These are phyloP conservation scores for Gracilaria gracilis DNA, from an alignment of 23 red algal genomes.

Conservation along the genomic window DNA sequence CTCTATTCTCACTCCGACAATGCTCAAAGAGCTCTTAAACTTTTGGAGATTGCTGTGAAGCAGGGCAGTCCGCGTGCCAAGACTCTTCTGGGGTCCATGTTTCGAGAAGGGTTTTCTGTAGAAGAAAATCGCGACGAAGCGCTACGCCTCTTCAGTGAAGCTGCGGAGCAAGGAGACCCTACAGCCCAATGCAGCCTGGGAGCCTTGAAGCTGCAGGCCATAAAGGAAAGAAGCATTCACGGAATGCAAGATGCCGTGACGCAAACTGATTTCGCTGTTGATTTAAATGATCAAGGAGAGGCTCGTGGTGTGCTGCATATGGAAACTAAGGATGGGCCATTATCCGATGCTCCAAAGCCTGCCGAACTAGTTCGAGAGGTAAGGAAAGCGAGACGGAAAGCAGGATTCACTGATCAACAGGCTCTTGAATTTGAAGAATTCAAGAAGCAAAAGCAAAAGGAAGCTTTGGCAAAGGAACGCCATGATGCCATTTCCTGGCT, in stretches of 20 bases:
- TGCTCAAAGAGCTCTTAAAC: constrained; percentile 9
- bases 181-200: constrained; percentile 57
- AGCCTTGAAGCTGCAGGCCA: constrained; percentile 14
- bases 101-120: constrained; percentile 50
- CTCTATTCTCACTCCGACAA: neutral
- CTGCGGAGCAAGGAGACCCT: constrained; percentile 58
- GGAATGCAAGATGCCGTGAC: neutral
- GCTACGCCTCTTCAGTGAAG: constrained; percentile 43
- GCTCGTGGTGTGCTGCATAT: constrained; percentile 12
- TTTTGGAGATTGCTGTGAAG: constrained; percentile 10
- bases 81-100: constrained; percentile 57
- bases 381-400: constrained; percentile 64
- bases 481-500: constrained; percentile 43
- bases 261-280: constrained; percentile 25
- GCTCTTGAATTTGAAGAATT: constrained; percentile 62
- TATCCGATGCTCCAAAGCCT: constrained; percentile 23
- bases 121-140: constrained; percentile 25
- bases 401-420: constrained; percentile 60
- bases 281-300: constrained; percentile 40
- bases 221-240: neutral
- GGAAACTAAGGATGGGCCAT: constrained; percentile 7
- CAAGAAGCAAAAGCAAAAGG: constrained; percentile 18
- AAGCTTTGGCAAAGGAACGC: neutral
- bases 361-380: constrained; percentile 64
- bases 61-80: constrained; percentile 53